phyloP scores from a whole-genome alignment of 2,329 filamentous ascomycete species.

The Canariomyces notabilis region DNA sequence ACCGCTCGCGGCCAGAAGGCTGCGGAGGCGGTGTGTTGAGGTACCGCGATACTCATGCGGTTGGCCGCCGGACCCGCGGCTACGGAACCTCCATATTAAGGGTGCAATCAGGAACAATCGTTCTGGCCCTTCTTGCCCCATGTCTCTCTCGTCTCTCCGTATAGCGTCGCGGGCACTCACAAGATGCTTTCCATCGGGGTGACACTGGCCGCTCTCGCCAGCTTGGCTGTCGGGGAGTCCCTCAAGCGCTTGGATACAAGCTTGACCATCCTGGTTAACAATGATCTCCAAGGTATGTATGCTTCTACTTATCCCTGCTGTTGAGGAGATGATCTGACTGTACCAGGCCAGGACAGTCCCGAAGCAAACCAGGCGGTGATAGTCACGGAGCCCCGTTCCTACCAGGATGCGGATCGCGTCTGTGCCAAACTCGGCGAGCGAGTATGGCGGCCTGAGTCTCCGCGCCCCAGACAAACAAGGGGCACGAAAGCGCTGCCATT shows the following conservation, averaged over 20 bases:
- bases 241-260: constrained; percentile 33
- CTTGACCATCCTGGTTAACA: constrained; percentile 36
- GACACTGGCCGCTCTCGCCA: constrained; percentile 5
- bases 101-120: neutral
- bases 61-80: constrained; percentile 1
- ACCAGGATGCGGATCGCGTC: constrained; percentile 26
- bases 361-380: constrained; percentile 33
- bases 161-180: neutral
- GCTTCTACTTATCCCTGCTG: no score
- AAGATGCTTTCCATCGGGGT: constrained; percentile 10
- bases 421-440: constrained; percentile 37
- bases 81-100: constrained; percentile 13
- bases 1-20: neutral
- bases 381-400: constrained; percentile 29
- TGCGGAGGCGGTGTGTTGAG: neutral
- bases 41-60: neutral
- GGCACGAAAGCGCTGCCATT: constrained; percentile 24
- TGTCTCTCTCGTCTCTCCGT: neutral
- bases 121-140: neutral
- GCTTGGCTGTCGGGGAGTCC: constrained; percentile 26
- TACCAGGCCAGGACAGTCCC: constrained; percentile 31
- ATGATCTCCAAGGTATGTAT: constrained; percentile 38
- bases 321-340: neutral
- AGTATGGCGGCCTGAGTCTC: constrained; percentile 28
- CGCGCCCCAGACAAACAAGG: neutral